These are phyloP conservation scores for Erysimum cheiri DNA, from an alignment of 441 rosid genomes.

Conservation along the genomic window DNA sequence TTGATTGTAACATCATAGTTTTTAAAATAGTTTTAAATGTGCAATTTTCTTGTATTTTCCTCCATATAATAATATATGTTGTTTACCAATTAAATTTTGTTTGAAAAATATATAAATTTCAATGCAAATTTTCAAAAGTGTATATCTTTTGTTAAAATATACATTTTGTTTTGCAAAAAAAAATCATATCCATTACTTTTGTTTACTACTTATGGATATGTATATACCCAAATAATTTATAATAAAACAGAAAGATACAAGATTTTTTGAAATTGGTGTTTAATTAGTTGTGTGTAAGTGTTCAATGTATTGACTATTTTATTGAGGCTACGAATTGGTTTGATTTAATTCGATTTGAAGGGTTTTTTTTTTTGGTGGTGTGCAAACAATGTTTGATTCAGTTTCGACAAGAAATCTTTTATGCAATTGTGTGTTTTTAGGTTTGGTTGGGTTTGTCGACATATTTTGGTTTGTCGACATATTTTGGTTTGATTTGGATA, in stretches of 20 bases:
- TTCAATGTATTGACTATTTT: not conserved
- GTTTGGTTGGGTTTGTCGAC: not conserved
- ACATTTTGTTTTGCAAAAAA: too few species aligned
- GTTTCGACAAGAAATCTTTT: conserved; percentile 4
- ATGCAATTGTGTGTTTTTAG: not conserved
- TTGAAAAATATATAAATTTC: too few species aligned
- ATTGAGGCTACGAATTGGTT: not conserved
- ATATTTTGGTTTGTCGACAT: conserved; percentile 1
- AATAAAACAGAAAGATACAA: not conserved
- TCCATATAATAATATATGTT: not conserved
- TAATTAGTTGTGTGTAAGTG: not conserved
- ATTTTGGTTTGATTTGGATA: conserved; percentile 32
- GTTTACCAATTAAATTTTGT: too few species aligned
- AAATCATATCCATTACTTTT: too few species aligned
- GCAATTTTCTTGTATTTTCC: not conserved
- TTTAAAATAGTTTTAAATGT: not conserved
- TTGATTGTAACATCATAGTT: not conserved
- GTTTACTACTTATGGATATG: too few species aligned
- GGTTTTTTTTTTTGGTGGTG: too few species aligned
- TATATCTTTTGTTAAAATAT: too few species aligned
- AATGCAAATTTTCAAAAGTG: too few species aligned
- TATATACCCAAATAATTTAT: too few species aligned
- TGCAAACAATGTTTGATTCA: not conserved
- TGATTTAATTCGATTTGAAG: not conserved
- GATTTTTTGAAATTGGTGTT: not conserved